Evolutionary conservation across 2,329 filamentous ascomycete genomes (phyloP), one percentile per base, ranked within the genome.

Genomic region (Fonsecaea pugnacius): DNA sequence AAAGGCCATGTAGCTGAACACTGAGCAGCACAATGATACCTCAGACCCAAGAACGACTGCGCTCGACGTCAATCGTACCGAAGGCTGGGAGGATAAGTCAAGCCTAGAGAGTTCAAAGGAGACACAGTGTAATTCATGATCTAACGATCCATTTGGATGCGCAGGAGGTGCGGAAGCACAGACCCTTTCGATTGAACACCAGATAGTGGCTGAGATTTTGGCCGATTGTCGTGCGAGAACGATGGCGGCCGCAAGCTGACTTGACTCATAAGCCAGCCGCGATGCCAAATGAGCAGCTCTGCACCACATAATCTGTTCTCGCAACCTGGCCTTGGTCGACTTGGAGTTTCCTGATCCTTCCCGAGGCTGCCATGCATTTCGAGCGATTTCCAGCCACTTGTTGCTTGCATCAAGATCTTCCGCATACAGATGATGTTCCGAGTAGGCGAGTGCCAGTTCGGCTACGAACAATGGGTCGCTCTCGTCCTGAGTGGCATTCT

Each of bases 31-130:
- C 0, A 89, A 87, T 32, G 87, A 85, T 7, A 95, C 87, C 21
- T 96, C 81, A 5, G 84, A 82, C 94, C 94, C 98, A 71, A 94
- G 92, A 2, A 85, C 83, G 0, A 91, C 87, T 58, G 87, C 87
- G 61, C 83, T 82, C 27, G 78, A 75, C 30, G 36, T 59, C 40
- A 59, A 8, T 46, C 27, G 40, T 12, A 16, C 5, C n/a, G 16
- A 14, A 4, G 48, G 35, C n/a, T 58, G 27, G 27, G 70, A 78
- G 12, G 74, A 74, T 7, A 80, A 64, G 48, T 78, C 73, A 57
- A 80, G 72, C 50, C 75, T 76, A 16, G 77, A 75, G 12, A 80
- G 71, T 4, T 75, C 74, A 24, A 78, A 75, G 18, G 76, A 72
- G 33, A 80, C 71, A 16, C 70, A 67, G 12, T 78, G 74, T n/a